These are phyloP conservation scores for Sporobolomyces roseus DNA, from an alignment of 768 basidiomycete species.

Conservation along the genomic window DNA sequence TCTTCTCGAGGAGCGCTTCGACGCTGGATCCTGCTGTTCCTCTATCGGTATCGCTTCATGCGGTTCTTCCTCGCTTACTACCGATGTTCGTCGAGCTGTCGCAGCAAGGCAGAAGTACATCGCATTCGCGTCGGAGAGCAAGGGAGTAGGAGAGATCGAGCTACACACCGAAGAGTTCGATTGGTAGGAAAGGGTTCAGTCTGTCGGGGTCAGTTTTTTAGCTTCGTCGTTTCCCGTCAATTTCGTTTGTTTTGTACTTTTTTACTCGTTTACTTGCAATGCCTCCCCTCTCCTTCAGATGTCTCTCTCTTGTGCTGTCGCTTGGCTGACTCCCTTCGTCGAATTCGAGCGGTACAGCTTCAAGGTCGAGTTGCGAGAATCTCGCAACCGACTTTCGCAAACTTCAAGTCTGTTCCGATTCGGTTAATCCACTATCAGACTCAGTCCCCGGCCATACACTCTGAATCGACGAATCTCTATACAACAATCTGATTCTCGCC, in stretches of 20 bases:
- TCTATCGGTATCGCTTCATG: constrained; percentile 24
- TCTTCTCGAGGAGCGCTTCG: constrained; percentile 6
- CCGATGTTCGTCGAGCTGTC: constrained; percentile 26
- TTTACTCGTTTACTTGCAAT: no score
- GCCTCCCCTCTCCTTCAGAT: no score
- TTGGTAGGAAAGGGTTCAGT: constrained; percentile 12
- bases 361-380: no score
- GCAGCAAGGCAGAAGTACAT: constrained; percentile 16
- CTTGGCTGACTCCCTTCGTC: no score
- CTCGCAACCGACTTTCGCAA: no score
- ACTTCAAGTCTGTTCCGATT: no score
- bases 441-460: no score
- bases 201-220: background rate
- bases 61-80: constrained; percentile 19
- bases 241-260: background rate
- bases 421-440: no score
- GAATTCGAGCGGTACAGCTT: no score
- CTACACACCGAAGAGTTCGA: constrained; percentile 37
- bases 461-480: no score
- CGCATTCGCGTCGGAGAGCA: background rate
- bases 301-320: no score
- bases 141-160: constrained; percentile 26
- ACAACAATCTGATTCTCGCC: no score
- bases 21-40: background rate
- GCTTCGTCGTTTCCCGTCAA: background rate